Conservation (phyloP, 192 early-diverging fungal genomes). For the Pilaira anomala region DNA sequence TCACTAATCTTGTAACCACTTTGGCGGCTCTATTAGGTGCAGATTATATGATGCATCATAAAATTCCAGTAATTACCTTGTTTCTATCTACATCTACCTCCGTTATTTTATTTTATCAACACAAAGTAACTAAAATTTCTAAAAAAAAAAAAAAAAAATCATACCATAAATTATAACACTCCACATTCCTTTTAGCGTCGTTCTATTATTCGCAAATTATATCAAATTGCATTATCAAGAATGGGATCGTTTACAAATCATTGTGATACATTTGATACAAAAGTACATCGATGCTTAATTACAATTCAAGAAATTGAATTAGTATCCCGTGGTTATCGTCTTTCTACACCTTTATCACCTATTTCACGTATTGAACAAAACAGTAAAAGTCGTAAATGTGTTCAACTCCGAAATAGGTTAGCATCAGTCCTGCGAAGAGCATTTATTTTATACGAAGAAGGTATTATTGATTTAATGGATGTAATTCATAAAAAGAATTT, state of each 20-base stretch:
- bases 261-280: slow-evolving; percentile 47
- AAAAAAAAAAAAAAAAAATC: neutral
- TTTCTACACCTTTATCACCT: slow-evolving; percentile 56
- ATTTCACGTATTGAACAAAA: slow-evolving; percentile 62
- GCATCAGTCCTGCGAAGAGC: slow-evolving; percentile 40
- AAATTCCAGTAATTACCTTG: slow-evolving; percentile 14
- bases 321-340: slow-evolving; percentile 58
- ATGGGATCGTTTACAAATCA: slow-evolving; percentile 43
- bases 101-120: slow-evolving; percentile 38
- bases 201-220: slow-evolving; percentile 41
- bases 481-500: slow-evolving; percentile 41
- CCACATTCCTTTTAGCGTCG: slow-evolving; percentile 37
- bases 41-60: neutral
- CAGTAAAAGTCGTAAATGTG: slow-evolving; percentile 49
- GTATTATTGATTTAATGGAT: slow-evolving; percentile 45
- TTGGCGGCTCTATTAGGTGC: slow-evolving; percentile 24
- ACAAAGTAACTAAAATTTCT: slow-evolving; percentile 30
- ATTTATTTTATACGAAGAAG: slow-evolving; percentile 43
- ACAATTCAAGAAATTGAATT: slow-evolving; percentile 64
- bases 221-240: slow-evolving; percentile 41
- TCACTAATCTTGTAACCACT: neutral
- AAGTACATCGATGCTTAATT: slow-evolving; percentile 48
- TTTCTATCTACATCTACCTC: slow-evolving; percentile 24
- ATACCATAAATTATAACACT: neutral
- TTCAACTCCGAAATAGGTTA: slow-evolving; percentile 44